Evolutionary conservation across 202 grass and related monocot genomes (phyloP).

Genomic region (Bolboschoenoplectus hybrid): DNA sequence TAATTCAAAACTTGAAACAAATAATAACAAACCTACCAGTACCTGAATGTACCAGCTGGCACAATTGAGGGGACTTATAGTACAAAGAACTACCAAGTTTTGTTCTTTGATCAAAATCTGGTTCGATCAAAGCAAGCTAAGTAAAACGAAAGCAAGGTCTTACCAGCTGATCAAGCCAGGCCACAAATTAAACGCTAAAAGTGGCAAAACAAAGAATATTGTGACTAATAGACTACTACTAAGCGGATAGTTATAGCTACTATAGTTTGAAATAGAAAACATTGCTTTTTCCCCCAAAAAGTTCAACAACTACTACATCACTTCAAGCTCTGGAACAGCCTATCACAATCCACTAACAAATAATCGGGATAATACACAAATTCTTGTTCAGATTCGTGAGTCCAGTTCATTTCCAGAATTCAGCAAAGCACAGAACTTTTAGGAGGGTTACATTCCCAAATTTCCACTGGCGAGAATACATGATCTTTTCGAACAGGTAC

Average conservation of each 20-base stretch:
- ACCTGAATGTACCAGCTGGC: constrained; percentile 6
- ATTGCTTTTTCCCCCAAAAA: neutral
- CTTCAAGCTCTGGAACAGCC: neutral
- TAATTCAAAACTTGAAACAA: constrained; percentile 12
- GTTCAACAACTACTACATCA: neutral
- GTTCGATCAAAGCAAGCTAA: neutral
- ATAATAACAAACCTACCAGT: constrained; percentile 18
- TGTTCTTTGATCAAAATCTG: neutral
- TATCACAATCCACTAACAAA: neutral
- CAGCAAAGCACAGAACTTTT: neutral
- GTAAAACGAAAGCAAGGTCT: neutral
- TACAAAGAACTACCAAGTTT: neutral
- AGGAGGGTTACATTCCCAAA: neutral
- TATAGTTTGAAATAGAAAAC: neutral
- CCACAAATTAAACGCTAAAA: neutral
- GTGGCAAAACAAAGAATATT: neutral
- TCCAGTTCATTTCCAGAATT: constrained; percentile 10
- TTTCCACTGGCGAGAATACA: neutral
- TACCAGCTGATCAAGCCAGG: neutral
- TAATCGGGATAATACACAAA: neutral
- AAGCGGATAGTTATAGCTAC: neutral
- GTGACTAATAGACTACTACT: neutral
- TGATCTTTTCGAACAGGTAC: neutral
- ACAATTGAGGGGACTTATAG: neutral
- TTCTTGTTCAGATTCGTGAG: neutral